These are phyloP conservation scores for Auriscalpium vulgare DNA, from an alignment of 768 basidiomycete species.

Conservation along the genomic window DNA sequence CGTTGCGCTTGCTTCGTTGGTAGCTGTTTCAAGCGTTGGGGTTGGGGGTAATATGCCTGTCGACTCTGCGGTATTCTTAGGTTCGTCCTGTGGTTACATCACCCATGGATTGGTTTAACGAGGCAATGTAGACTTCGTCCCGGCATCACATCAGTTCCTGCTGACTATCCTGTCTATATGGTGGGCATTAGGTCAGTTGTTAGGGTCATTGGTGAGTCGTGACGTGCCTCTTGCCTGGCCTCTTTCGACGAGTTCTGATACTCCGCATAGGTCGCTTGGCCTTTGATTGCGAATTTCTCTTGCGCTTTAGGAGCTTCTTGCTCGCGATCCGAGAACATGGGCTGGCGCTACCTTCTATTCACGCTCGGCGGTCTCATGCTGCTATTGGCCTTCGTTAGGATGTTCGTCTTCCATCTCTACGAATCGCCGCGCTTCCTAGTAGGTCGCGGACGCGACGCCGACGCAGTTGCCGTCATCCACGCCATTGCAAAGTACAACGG, in stretches of 20 bases:
- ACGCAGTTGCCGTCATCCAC: slow-evolving; percentile 41
- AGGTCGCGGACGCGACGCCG: slow-evolving; percentile 42
- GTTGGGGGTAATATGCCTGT: slow-evolving; percentile 55
- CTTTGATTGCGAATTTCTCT: slow-evolving; percentile 47
- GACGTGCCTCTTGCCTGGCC: slow-evolving; percentile 5
- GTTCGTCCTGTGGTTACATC: slow-evolving; percentile 17
- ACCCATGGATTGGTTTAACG: not conserved
- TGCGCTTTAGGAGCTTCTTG: slow-evolving; percentile 33
- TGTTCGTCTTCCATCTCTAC: slow-evolving; percentile 43
- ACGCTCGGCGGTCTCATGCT: slow-evolving; percentile 45
- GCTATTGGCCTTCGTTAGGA: slow-evolving; percentile 43
- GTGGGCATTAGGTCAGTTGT: slow-evolving; percentile 51
- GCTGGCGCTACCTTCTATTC: slow-evolving; percentile 55
- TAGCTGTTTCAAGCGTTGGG: slow-evolving; percentile 38
- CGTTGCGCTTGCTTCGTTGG: slow-evolving; percentile 37
- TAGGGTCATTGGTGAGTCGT: slow-evolving; percentile 43
- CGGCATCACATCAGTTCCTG: slow-evolving; percentile 48
- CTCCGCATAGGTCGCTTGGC: slow-evolving; percentile 43
- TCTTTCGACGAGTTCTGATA: not conserved
- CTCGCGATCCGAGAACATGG: slow-evolving; percentile 44
- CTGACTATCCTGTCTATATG: slow-evolving; percentile 50
- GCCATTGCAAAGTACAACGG: slow-evolving; percentile 45
- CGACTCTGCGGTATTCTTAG: slow-evolving; percentile 43
- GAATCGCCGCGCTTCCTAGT: slow-evolving; percentile 55
- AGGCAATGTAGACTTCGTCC: slow-evolving; percentile 35